Base-by-base conservation (phyloP, 306 rosid species). In the Malus orientalis region DNA sequence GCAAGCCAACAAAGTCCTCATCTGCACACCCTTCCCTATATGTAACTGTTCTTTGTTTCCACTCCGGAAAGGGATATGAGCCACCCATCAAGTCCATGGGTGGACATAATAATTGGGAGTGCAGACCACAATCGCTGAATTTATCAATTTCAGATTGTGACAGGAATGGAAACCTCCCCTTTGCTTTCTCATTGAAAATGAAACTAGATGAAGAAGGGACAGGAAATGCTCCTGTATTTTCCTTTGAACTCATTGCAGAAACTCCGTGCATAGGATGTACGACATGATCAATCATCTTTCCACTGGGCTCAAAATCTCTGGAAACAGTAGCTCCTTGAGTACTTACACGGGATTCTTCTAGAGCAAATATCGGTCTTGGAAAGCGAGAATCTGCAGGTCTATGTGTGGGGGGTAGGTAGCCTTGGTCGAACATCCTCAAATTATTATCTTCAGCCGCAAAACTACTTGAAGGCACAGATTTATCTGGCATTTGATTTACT, bases 1-100 rank as follows among this genome's bases (percentile, higher is more conserved):
- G 99, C 85, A 92, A 91, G 55, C 99, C 91, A 32, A 82, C 81
- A 69, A 86, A 85, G 42, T 76, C 85, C 22, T 85, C 86, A 64
- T 86, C 85, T 79, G 45, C 14, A 69, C 71, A 74, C 79, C 82
- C 83, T 76, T 79, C 87, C 80, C 82, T 84, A 49, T 64, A 60
- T 18, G 81, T n/a, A 22, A 74, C 79, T 40, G 74, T 59, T 75
- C 87, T 85, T 79, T 87, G 89, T 49, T 70, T 85, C 92, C 88
- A 79, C 71, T 82, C 81, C 13, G 84, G 72, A 78, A 78, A 76
- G 49, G 84, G 82, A 77, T 68, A 68, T 30, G 88, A 57, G 70
- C 75, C 81, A 63, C 84, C 87, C 73, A 74, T 78, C 82, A 87
- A 60, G 75, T 84, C 88, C 42, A 74, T 72, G 22, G 88, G 81